A percentile compares a stretch with the other conserved stretches of the same genome.
Conservation (phyloP, 768 basidiomycete species). For the Mycena rebaudengoi region DNA sequence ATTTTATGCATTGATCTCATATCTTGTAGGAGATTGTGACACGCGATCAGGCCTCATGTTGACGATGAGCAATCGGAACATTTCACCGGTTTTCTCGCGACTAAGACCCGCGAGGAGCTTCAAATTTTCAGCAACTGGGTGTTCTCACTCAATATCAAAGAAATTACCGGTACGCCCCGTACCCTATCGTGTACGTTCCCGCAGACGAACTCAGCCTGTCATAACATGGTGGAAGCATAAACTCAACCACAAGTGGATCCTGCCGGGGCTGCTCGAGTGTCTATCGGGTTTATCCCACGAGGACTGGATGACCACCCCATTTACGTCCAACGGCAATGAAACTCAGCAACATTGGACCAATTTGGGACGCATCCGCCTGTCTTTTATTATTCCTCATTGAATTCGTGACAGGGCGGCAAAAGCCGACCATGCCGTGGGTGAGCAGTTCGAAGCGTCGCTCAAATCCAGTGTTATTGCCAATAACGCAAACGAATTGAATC, state of each 20-base stretch:
- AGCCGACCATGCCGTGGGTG: not conserved
- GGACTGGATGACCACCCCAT: not conserved
- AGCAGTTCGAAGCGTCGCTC: not conserved
- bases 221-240: not conserved
- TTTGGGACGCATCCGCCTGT: too few species aligned
- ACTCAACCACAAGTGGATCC: not conserved
- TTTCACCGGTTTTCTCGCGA: not conserved
- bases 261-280: not conserved
- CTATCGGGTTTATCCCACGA: not conserved
- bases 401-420: not conserved
- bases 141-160: not conserved
- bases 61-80: not conserved
- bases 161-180: not conserved
- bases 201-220: not conserved
- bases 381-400: too few species aligned
- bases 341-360: not conserved
- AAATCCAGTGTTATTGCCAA: not conserved
- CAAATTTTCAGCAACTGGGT: not conserved
- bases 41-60: not conserved
- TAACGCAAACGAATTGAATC: not conserved
- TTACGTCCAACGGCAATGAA: not conserved
- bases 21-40: not conserved
- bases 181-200: not conserved
- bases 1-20: not conserved
- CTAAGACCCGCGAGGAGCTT: not conserved